Evolutionary conservation across 306 rosid genomes (phyloP).

Genomic region (Quercus aquifolioides): DNA sequence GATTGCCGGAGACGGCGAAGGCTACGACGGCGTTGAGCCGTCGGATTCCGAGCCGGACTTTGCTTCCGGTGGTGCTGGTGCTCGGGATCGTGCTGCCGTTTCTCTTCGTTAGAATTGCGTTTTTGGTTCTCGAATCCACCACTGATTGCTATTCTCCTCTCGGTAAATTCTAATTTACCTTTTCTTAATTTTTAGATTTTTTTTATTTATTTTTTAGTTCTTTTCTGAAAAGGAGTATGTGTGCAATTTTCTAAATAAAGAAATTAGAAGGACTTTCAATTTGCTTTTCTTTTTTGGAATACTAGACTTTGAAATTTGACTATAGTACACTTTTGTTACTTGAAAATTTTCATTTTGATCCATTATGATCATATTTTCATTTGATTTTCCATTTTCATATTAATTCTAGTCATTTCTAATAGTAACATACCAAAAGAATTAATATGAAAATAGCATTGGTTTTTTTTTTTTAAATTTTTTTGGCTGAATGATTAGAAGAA

Average conservation of each 20-base stretch:
- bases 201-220: not conserved
- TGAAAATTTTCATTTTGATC: too few relatives aligned
- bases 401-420: too few relatives aligned
- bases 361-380: too few relatives aligned
- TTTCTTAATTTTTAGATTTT: not conserved
- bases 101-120: constrained; percentile 61
- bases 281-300: too few relatives aligned
- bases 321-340: too few relatives aligned
- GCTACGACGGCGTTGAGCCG: constrained; percentile 44
- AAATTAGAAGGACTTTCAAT: not conserved
- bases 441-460: too few relatives aligned
- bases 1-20: constrained; percentile 15
- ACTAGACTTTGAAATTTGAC: too few relatives aligned
- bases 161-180: constrained; percentile 32
- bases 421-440: too few relatives aligned
- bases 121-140: constrained; percentile 77
- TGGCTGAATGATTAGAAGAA: too few relatives aligned
- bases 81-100: constrained; percentile 66
- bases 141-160: constrained; percentile 54
- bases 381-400: too few relatives aligned
- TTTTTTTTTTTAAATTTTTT: too few relatives aligned
- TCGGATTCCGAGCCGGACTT: constrained; percentile 46
- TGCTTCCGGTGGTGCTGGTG: constrained; percentile 51
- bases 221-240: not conserved
- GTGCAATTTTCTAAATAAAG: not conserved